Conservation (phyloP, 2,329 filamentous ascomycete species). For the Alternaria gansuensis region DNA sequence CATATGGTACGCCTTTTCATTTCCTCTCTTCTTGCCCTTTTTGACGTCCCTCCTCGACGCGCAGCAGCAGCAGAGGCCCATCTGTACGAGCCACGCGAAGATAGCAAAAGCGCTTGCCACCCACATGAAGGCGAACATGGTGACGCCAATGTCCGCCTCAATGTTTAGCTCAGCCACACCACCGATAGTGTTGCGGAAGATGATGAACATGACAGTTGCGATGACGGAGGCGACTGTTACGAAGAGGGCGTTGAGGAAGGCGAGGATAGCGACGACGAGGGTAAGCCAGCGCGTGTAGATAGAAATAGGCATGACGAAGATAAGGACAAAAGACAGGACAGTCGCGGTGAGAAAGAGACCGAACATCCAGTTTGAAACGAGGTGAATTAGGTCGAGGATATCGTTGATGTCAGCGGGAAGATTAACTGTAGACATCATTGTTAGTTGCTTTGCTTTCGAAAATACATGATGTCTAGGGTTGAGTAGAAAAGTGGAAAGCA, state of each 20-base stretch:
- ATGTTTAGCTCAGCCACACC: slow-evolving; percentile 79
- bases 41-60: slow-evolving; percentile 64
- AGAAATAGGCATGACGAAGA: slow-evolving; percentile 69
- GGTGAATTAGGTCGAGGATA: slow-evolving; percentile 76
- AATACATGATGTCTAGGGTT: neutral
- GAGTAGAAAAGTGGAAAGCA: neutral
- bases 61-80: slow-evolving; percentile 81
- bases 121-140: slow-evolving; percentile 93
- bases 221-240: slow-evolving; percentile 75
- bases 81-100: slow-evolving; percentile 74
- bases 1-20: slow-evolving; percentile 46
- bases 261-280: slow-evolving; percentile 72
- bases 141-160: slow-evolving; percentile 69
- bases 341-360: slow-evolving; percentile 80
- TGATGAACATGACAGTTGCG: slow-evolving; percentile 83
- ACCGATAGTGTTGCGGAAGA: slow-evolving; percentile 80
- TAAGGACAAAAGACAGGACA: slow-evolving; percentile 74
- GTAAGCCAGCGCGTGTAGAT: slow-evolving; percentile 65
- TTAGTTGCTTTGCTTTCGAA: slow-evolving; percentile 14
- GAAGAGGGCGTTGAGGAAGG: slow-evolving; percentile 72
- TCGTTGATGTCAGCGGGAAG: slow-evolving; percentile 77
- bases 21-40: slow-evolving; percentile 58
- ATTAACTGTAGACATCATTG: slow-evolving; percentile 64
- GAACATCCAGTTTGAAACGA: slow-evolving; percentile 87
- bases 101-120: slow-evolving; percentile 72